phyloP scores from a whole-genome alignment of 176 grass and related monocot species.

The Avena atlantica region DNA sequence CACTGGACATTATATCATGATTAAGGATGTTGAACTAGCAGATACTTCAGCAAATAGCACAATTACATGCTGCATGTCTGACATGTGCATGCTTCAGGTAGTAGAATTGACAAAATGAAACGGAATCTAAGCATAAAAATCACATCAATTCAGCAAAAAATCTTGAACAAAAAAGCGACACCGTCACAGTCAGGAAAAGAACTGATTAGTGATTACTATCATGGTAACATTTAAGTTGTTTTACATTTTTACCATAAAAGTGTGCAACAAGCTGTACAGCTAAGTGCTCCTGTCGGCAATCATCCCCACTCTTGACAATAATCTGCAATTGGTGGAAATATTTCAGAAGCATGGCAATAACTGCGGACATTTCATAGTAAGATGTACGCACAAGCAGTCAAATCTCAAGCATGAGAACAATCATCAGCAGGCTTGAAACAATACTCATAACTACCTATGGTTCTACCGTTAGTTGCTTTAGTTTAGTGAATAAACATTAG shows the following conservation, averaged over 20 bases:
- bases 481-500: not conserved
- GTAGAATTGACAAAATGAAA: not conserved
- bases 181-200: not conserved
- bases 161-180: not conserved
- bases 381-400: not conserved
- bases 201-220: not conserved
- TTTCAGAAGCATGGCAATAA: slow-evolving; percentile 33
- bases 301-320: slow-evolving; percentile 99
- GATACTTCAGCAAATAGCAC: slow-evolving; percentile 17
- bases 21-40: not conserved
- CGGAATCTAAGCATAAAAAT: not conserved
- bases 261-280: slow-evolving; percentile 98
- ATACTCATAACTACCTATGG: slow-evolving; percentile 10
- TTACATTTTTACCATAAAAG: slow-evolving; percentile 77
- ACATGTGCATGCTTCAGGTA: slow-evolving; percentile 8
- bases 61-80: slow-evolving; percentile 18
- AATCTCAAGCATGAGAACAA: slow-evolving; percentile 30
- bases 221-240: not conserved
- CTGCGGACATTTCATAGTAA: slow-evolving; percentile 19
- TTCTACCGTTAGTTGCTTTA: not conserved
- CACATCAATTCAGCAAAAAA: not conserved
- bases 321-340: slow-evolving; percentile 54
- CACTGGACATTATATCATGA: slow-evolving; percentile 23
- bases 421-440: not conserved
- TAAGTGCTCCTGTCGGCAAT: slow-evolving; percentile 96